These are phyloP conservation scores for Salix caprea DNA, from an alignment of 345 rosid genomes.

Conservation along the genomic window DNA sequence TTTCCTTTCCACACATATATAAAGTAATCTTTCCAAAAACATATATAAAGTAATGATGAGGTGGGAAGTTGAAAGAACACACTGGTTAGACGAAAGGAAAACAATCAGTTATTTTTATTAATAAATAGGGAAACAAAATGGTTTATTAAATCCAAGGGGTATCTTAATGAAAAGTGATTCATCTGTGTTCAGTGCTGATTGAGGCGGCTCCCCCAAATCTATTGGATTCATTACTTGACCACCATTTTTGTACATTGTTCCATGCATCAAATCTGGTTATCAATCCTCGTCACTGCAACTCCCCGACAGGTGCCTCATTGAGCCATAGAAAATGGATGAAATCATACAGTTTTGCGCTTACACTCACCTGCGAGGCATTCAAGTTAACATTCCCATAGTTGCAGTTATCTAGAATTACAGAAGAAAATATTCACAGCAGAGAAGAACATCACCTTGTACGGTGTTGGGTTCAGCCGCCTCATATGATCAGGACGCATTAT, in stretches of 20 bases:
- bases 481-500: conserved; percentile 92
- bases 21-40: too few relatives aligned
- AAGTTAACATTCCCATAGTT: background rate
- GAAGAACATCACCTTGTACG: conserved; percentile 60
- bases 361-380: conserved; percentile 62
- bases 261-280: background rate
- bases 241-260: conserved; percentile 15
- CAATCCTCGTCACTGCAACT: conserved; percentile 48
- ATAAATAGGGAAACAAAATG: background rate
- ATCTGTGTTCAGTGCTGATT: background rate
- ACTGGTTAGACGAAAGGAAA: background rate
- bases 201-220: conserved; percentile 16
- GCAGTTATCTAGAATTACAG: background rate
- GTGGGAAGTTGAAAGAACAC: background rate
- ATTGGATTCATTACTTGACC: conserved; percentile 15
- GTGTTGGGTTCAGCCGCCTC: conserved; percentile 92
- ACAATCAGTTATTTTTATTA: background rate
- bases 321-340: conserved; percentile 97
- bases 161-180: background rate
- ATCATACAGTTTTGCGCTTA: conserved; percentile 74
- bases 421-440: background rate
- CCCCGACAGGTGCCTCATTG: conserved; percentile 98
- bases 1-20: too few relatives aligned
- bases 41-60: background rate
- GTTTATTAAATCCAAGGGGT: background rate